Evolutionary conservation across 176 grass and related monocot species (phyloP).

Genomic region (Aegilops speltoides): DNA sequence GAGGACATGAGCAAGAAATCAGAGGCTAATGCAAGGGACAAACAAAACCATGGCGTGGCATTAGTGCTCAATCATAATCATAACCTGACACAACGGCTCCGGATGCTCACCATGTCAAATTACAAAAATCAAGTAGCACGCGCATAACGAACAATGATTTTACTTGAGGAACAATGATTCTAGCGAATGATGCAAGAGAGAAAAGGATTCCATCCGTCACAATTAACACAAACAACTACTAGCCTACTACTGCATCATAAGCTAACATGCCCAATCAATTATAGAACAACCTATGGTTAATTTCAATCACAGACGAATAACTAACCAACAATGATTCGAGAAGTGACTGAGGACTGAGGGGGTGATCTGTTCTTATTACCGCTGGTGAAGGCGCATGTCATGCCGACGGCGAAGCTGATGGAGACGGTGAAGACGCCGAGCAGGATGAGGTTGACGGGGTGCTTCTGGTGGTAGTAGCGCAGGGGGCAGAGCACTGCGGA

Average conservation of each 20-base stretch:
- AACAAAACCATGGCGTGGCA: not conserved
- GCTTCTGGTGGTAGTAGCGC: constrained; percentile 62
- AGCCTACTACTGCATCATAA: not conserved
- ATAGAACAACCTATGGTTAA: not conserved
- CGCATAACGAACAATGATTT: not conserved
- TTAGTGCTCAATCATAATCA: not conserved
- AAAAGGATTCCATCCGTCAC: not conserved
- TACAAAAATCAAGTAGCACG: not conserved
- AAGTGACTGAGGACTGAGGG: too few relatives aligned
- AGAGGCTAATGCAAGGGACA: not conserved
- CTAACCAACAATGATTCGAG: not conserved
- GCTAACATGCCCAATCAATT: not conserved
- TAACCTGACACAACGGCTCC: not conserved
- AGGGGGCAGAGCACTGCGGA: constrained; percentile 63
- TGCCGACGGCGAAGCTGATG: constrained; percentile 70
- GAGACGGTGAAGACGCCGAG: constrained; percentile 71
- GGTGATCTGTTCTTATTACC: constrained; percentile 29
- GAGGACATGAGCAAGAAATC: not conserved
- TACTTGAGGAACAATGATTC: not conserved
- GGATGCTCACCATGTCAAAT: not conserved
- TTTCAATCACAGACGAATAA: not conserved
- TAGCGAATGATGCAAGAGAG: not conserved
- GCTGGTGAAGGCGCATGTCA: constrained; percentile 77
- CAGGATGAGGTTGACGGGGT: constrained; percentile 74
- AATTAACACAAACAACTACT: not conserved